phyloP scores from a whole-genome alignment of 148 eudicot genomes.

The Spergularia marina region DNA sequence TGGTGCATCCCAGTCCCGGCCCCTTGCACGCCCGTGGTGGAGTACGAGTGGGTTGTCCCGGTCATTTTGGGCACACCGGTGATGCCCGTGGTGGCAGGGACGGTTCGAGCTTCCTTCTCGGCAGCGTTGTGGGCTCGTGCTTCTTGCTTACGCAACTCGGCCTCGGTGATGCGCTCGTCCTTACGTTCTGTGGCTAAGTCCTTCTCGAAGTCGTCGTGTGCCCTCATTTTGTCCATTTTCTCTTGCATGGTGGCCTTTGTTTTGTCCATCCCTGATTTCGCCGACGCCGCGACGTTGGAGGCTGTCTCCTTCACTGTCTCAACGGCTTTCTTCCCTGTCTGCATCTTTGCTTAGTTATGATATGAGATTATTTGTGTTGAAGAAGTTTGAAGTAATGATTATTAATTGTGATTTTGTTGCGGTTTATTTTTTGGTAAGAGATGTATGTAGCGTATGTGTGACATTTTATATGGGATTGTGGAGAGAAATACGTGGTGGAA shows the following conservation, averaged over 20 bases:
- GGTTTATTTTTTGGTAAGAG: too few species aligned
- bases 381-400: too few species aligned
- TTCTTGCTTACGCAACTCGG: constrained; percentile 50
- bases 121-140: constrained; percentile 44
- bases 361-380: too few species aligned
- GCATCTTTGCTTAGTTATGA: constrained; percentile 30
- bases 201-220: constrained; percentile 45
- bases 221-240: constrained; percentile 39
- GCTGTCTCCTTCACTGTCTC: constrained; percentile 63
- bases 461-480: too few species aligned
- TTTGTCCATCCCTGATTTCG: constrained; percentile 61
- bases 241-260: constrained; percentile 57
- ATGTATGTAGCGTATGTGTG: too few species aligned
- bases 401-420: too few species aligned
- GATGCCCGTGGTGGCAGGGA: too few species aligned
- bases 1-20: constrained; percentile 36
- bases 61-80: neutral
- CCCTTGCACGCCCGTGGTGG: constrained; percentile 34
- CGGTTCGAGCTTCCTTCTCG: constrained; percentile 25
- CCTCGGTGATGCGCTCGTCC: constrained; percentile 41
- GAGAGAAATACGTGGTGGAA: too few species aligned
- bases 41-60: constrained; percentile 21
- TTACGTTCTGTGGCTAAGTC: constrained; percentile 49
- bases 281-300: constrained; percentile 55
- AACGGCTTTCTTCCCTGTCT: constrained; percentile 50